Evolutionary conservation across 768 basidiomycete species (phyloP), one percentile per base, ranked within the genome.

Genomic region (Inosperma sp.): DNA sequence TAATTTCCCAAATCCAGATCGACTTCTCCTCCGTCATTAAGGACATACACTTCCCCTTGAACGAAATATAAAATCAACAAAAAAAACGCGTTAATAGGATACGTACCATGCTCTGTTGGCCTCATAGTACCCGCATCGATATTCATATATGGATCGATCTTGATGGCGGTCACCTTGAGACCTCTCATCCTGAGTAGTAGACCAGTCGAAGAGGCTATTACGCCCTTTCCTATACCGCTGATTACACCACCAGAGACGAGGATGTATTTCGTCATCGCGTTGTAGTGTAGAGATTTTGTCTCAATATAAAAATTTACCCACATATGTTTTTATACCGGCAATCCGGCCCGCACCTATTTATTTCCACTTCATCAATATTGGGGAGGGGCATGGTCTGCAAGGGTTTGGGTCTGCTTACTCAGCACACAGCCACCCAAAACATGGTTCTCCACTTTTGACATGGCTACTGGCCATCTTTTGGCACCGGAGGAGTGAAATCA

Each of bases 91-190:
- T 31, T 25, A 12, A 23, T 14, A 41, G 26, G 27, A 42, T 33
- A 56, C 84, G 77, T 66, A 91, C 94, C 95, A 66, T 99, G 95
- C 68, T 99, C 95, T 13, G 93, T 95, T 12, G 95, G 95, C 43
- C 92, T 79, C 95, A 99, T 99, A 16, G 95, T 98, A 29, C 95
- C 95, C 19, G 95, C 95, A 77, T 99, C 95, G 61, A 99, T 97
- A 72, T 99, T 99, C 95, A 99, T 98, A 61, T 99, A 99, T 12
- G 95, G 95, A 67, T 99, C 95, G 62, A 99, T 98, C 73, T 99
- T 99, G 78, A 99, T 97, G 9, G 95, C 90, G 7, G 95, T 99
- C 60, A 97, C 95, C 73, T 93, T 96, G 54, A 96, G 77, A 40
- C 95, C 95, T 30, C 86, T 83, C 36, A 91, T 97, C 72, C 97